Evolutionary conservation across 2,329 filamentous ascomycete genomes (phyloP), one percentile per base, ranked within the genome.

Genomic region (Fusarium sp.): DNA sequence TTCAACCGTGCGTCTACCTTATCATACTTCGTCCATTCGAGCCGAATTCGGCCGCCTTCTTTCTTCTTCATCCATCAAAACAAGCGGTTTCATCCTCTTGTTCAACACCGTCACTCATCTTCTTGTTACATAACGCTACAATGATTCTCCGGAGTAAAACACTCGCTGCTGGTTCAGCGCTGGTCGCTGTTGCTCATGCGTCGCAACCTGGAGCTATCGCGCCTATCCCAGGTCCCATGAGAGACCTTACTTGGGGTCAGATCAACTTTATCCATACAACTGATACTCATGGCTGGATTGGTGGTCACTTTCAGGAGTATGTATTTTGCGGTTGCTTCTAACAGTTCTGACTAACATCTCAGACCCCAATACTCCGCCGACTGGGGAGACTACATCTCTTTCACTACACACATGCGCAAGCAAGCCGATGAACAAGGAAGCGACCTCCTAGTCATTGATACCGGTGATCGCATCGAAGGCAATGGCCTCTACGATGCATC

Each of bases 211-310:
- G 89, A 61, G 93, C 95, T 57, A 91, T 91, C n/a, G 82, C 88
- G 42, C 93, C 96, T 11, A 87, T 95, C 65, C 87, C 90, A 62
- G 94, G 92, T 60, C 95, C 94, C 48, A 89, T 98, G 82, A 91
- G 95, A 76, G 88, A 94, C 73, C 86, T 99, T 58, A 88, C 90
- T 75, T 98, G 95, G 93, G 95, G 93, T n/a, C 92, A 97, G 80
- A 87, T 98, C 77, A 98, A 98, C 85, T 97, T 97, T 80, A 83
- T 99, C n/a, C 95, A 97, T 78, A 98, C 96, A 1, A 98, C 96
- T 42, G 93, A 98, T 80, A 96, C 93, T 7, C 96, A 98, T 82
- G 95, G 96, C 76, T 99, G 96, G 96, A 91, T 97, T 78, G 94
- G 90, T 13, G 96, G 96, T 2, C 96, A 99, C 85, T 83, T 98